Evolutionary conservation across 2,329 filamentous ascomycete species (phyloP), one percentile per base, ranked within the genome.

Genomic region (Myotisia sp.): DNA sequence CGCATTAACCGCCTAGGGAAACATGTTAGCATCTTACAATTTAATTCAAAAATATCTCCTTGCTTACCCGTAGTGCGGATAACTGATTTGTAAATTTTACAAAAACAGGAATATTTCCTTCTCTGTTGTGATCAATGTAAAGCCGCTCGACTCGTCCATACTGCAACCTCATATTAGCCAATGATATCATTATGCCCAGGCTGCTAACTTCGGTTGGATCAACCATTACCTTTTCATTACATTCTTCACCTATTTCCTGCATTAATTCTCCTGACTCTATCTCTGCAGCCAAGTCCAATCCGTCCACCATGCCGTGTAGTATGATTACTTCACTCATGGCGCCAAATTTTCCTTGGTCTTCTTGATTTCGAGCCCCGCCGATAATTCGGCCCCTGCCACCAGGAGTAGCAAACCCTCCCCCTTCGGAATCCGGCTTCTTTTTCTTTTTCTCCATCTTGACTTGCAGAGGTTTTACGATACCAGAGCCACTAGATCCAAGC

Each of bases 161-260:
- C 74, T 84, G 44, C 18, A 37, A 4, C 34, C 40, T 37, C 31
- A 36, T 14, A 31, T 37, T 41, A 38, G 33, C 18, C n/a, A n/a
- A n/a, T n/a, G n/a, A n/a, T n/a, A n/a, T n/a, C n/a, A n/a, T n/a
- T n/a, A n/a, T n/a, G n/a, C n/a, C n/a, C n/a, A n/a, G n/a, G n/a
- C n/a, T n/a, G n/a, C n/a, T n/a, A n/a, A n/a, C n/a, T n/a, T n/a
- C n/a, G n/a, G n/a, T n/a, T n/a, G n/a, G n/a, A 28, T 6, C 7
- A 19, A 12, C 22, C 8, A 14, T 21, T 50, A 77, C 72, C 67
- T 86, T 85, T 44, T 83, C 74, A 32, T 76, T 77, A 56, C 92
- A 94, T 52, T 92, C 83, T 50, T 94, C 83, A 5, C 90, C 90
- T 56, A 98, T 94, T 54, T 94, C 86, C 60, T 95, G 87, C 46